A percentile compares a stretch with the other conserved stretches of the same genome.
Evolutionary conservation across 2,329 filamentous ascomycete species (phyloP).

Genomic region (Neonectria faginata): DNA sequence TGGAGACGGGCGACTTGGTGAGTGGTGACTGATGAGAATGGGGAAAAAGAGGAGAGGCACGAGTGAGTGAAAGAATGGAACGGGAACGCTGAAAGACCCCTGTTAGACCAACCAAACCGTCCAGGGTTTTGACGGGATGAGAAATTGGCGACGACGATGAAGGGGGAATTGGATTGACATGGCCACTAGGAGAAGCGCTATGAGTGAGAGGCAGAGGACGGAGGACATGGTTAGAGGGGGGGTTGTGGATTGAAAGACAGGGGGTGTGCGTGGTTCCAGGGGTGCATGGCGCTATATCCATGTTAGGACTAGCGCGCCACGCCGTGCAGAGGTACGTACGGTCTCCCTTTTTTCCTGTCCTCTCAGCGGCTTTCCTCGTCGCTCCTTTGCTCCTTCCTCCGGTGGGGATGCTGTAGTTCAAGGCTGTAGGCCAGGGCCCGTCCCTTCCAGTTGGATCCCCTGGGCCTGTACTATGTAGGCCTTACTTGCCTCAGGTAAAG

Average conservation of each 20-base stretch:
- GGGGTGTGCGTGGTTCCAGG: slow-evolving; percentile 30
- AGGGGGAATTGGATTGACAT: slow-evolving; percentile 45
- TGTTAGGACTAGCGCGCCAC: slow-evolving; percentile 16
- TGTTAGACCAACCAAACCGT: slow-evolving; percentile 34
- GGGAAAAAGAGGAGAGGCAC: slow-evolving; percentile 33
- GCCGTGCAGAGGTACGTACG: slow-evolving; percentile 4
- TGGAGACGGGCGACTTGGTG: slow-evolving; percentile 7
- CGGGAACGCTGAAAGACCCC: slow-evolving; percentile 31
- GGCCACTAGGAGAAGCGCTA: slow-evolving; percentile 31
- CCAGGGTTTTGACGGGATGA: slow-evolving; percentile 39
- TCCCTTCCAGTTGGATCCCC: slow-evolving; percentile 13
- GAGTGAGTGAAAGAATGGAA: slow-evolving; percentile 29
- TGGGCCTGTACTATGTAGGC: slow-evolving; percentile 10
- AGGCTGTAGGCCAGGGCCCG: neutral
- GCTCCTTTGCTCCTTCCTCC: slow-evolving; percentile 6
- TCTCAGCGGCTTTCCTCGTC: neutral
- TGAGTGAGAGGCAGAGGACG: slow-evolving; percentile 31
- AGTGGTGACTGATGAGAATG: slow-evolving; percentile 23
- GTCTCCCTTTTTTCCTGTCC: slow-evolving; percentile 11
- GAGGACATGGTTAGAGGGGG: slow-evolving; percentile 33
- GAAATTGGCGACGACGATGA: slow-evolving; percentile 46
- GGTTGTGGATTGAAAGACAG: slow-evolving; percentile 31
- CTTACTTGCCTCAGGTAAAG: slow-evolving; percentile 21
- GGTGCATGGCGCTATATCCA: slow-evolving; percentile 19
- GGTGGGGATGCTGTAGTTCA: neutral